Evolutionary conservation across 2,329 filamentous ascomycete genomes (phyloP), one percentile per base, ranked within the genome.

Genomic region (Colletotrichum cereale): DNA sequence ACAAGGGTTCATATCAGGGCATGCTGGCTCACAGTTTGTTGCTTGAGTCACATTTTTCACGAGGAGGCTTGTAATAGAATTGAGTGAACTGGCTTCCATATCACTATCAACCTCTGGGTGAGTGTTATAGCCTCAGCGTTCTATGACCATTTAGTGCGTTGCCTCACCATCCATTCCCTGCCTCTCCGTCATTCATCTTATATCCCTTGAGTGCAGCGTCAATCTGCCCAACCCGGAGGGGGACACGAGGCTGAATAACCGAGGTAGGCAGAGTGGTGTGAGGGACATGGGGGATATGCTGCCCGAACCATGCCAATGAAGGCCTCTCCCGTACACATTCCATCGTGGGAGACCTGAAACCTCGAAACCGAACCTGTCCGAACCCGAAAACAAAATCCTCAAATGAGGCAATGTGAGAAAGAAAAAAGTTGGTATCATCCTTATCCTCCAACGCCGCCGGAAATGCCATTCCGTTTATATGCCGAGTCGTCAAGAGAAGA

Each of bases 381-480:
- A 52, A 29, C 36, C 48, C 56, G n/a, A 52, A 70, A 44, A 29
- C 52, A 61, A 36, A 34, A 40, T 5, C 62, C 62, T 50, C 66
- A 21, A 18, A 62, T 74, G 66, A 74, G 50, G 40, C 64, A 56
- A 50, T 47, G 47, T 68, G 66, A 66, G 53, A 66, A 65, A 53
- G 48, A 57, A 48, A 70, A 58, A 42, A 67, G 62, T 44, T 66
- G 72, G 71, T 73, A 72, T 73, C 71, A 67, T 73, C 68, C 62
- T 58, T 48, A n/a, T 58, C 66, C 58, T 42, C 60, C 57, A 72
- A 72, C 70, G 70, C 70, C 70, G 38, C 70, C 62, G 55, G 36
- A 71, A 53, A 72, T 72, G 48, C 67, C 61, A 29, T 71, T 62
- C 71, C 67, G 42, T 66, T 66, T 71, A 66, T 66, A 62, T 71